These are phyloP conservation scores for Zygoascus biomembranicola DNA, from an alignment of 805 yeast species.

Conservation along the genomic window DNA sequence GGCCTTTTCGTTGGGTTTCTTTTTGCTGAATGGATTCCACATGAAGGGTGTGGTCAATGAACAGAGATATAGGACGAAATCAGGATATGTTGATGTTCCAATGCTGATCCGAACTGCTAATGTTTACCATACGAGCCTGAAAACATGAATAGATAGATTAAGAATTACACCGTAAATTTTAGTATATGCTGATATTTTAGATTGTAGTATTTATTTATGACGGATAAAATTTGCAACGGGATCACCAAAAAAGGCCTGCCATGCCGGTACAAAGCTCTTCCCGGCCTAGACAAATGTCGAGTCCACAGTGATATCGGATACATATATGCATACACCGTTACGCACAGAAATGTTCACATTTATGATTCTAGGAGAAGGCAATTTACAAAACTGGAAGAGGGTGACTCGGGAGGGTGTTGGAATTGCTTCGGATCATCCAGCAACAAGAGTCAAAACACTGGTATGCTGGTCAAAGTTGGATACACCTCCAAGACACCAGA, in stretches of 20 bases:
- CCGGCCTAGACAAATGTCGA: background rate
- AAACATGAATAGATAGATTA: background rate
- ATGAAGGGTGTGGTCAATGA: background rate
- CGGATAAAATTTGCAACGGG: conserved; percentile 11
- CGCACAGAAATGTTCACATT: conserved; percentile 18
- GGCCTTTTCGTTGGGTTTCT: background rate
- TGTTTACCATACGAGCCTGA: background rate
- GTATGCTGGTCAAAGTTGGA: conserved; percentile 25
- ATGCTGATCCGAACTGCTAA: background rate
- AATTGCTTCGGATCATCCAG: background rate
- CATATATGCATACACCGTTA: conserved; percentile 23
- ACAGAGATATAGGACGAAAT: background rate
- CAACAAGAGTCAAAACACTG: background rate
- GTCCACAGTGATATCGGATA: conserved; percentile 14
- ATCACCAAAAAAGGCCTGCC: conserved; percentile 18
- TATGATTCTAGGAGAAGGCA: conserved; percentile 12
- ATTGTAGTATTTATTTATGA: background rate
- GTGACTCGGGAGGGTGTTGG: conserved; percentile 1
- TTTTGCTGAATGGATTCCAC: background rate
- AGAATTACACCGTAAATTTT: background rate
- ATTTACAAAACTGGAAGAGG: conserved; percentile 8
- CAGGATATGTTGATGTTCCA: background rate
- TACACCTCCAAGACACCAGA: conserved; percentile 22
- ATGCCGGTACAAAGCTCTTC: conserved; percentile 10
- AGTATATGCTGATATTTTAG: background rate